A percentile compares a stretch with the other conserved stretches of the same genome.
phyloP scores from a whole-genome alignment of 306 rosid genomes.

The Cucurbita argyrosperma region DNA sequence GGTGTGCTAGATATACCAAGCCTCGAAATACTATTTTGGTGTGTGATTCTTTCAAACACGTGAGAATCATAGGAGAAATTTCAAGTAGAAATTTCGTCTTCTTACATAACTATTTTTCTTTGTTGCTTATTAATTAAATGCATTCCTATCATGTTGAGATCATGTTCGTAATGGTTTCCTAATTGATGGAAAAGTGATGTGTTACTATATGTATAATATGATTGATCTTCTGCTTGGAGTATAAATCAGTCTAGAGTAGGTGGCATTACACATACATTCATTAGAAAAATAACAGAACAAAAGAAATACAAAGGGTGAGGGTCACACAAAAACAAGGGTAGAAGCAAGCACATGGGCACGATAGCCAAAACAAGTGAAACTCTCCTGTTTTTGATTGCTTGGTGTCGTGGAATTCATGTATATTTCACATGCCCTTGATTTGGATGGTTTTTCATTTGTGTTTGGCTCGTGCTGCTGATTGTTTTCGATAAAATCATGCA shows the following conservation, averaged over 20 bases:
- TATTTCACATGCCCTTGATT: not conserved
- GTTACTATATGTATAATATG: not conserved
- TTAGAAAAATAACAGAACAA: not conserved
- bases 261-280: not conserved
- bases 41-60: not conserved
- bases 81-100: not conserved
- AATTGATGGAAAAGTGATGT: not conserved
- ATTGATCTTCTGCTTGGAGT: not conserved
- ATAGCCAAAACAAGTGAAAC: not conserved
- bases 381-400: not conserved
- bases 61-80: not conserved
- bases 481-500: conserved; percentile 5
- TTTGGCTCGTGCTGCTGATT: not conserved
- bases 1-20: not conserved
- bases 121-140: not conserved
- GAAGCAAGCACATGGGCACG: not conserved
- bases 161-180: not conserved
- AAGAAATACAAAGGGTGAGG: not conserved
- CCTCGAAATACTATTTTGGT: not conserved
- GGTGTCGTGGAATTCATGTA: not conserved
- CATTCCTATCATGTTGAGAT: not conserved
- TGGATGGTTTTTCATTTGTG: not conserved
- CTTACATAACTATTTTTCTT: not conserved
- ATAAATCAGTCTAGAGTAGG: not conserved
- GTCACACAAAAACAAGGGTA: not conserved